A percentile compares a stretch with the other conserved stretches of the same genome.
These are phyloP conservation scores for Suhomyces anneliseae DNA, from an alignment of 1,139 yeast genomes.

Conservation along the genomic window DNA sequence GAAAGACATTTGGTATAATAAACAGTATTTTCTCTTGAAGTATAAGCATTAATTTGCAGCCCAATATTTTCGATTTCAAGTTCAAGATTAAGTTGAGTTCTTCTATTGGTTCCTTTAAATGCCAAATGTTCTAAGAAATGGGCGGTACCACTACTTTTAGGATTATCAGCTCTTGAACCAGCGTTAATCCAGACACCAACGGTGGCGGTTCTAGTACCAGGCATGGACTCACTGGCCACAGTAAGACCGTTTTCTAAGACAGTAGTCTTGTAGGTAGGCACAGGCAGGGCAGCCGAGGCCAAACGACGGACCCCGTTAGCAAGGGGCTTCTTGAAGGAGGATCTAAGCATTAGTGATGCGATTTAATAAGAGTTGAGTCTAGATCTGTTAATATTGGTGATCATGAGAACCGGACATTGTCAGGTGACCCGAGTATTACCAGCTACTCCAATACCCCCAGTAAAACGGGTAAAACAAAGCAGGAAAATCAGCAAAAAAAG, in stretches of 20 bases:
- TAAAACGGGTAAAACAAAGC: too few species aligned
- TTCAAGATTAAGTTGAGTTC: slow-evolving; percentile 85
- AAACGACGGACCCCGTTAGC: slow-evolving; percentile 5
- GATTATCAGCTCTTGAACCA: slow-evolving; percentile 94
- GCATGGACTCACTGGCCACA: slow-evolving; percentile 86
- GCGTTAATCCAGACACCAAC: slow-evolving; percentile 98
- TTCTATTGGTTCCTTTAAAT: slow-evolving; percentile 83
- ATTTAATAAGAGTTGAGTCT: background rate
- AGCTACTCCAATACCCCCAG: too few species aligned
- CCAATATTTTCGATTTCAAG: slow-evolving; percentile 95
- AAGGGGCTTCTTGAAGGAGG: background rate
- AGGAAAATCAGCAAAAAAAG: too few species aligned
- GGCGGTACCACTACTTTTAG: slow-evolving; percentile 87
- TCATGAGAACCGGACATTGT: background rate
- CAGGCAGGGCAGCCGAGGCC: slow-evolving; percentile 11
- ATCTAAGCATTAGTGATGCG: slow-evolving; percentile 3
- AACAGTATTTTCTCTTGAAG: slow-evolving; percentile 95
- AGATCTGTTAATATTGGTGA: background rate
- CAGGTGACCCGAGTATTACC: background rate
- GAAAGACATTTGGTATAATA: slow-evolving; percentile 89
- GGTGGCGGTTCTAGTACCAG: slow-evolving; percentile 90
- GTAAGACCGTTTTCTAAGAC: slow-evolving; percentile 83
- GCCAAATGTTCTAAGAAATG: slow-evolving; percentile 96
- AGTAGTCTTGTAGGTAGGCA: slow-evolving; percentile 45
- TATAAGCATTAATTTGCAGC: slow-evolving; percentile 94